phyloP scores from a whole-genome alignment of 2,329 filamentous ascomycete genomes.

The Sphaerulina vaccinii region DNA sequence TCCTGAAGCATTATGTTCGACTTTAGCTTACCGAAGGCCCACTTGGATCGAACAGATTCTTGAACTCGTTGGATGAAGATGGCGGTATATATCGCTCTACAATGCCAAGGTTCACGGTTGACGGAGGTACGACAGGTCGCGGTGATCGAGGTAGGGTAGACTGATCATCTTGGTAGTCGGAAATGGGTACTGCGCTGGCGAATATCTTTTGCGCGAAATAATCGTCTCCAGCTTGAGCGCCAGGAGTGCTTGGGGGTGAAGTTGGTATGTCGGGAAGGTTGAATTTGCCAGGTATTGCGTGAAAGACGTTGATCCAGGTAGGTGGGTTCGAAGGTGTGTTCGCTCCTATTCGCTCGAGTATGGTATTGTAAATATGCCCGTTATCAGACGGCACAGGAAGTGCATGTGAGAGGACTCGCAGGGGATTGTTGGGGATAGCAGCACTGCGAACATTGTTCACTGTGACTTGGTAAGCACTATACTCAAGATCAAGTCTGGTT shows the following conservation, averaged over 20 bases:
- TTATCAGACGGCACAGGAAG: conserved; percentile 55
- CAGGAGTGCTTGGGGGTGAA: conserved; percentile 62
- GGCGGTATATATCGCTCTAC: conserved; percentile 67
- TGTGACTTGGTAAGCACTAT: conserved; percentile 32
- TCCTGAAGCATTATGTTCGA: neutral
- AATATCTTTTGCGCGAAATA: conserved; percentile 64
- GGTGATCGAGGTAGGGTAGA: conserved; percentile 53
- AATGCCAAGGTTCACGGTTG: conserved; percentile 59
- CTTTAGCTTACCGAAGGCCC: conserved; percentile 46
- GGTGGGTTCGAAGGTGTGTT: conserved; percentile 51
- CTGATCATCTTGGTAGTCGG: conserved; percentile 57
- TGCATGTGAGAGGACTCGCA: conserved; percentile 61
- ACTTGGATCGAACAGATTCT: conserved; percentile 56
- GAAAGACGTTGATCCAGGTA: conserved; percentile 63
- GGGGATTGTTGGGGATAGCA: conserved; percentile 39
- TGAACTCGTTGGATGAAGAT: conserved; percentile 57
- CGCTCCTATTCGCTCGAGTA: conserved; percentile 57
- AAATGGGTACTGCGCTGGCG: conserved; percentile 60
- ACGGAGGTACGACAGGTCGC: conserved; percentile 59
- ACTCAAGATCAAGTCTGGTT: neutral
- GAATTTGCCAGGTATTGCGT: conserved; percentile 62
- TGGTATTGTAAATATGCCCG: conserved; percentile 53
- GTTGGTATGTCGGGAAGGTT: conserved; percentile 61
- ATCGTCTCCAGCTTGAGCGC: conserved; percentile 51
- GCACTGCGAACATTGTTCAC: conserved; percentile 39